These are phyloP conservation scores for Circinella umbellata DNA, from an alignment of 371 early-diverging fungal species.

Conservation along the genomic window DNA sequence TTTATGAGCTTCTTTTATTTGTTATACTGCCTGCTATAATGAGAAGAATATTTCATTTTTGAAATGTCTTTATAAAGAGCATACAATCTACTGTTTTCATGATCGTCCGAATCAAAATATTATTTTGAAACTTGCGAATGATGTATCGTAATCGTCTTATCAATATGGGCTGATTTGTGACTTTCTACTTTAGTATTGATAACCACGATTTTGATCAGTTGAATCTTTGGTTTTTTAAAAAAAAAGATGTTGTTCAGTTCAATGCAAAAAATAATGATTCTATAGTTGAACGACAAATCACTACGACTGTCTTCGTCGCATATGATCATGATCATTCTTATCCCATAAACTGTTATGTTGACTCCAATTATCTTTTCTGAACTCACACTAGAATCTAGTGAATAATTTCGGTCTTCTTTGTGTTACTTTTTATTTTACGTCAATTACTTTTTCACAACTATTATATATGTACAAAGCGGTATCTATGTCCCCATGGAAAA, in stretches of 20 bases:
- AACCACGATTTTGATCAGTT: constrained; percentile 67
- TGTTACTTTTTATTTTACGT: too few relatives aligned
- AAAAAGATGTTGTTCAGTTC: constrained; percentile 35
- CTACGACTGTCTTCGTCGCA: constrained; percentile 76
- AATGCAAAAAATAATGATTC: constrained; percentile 47
- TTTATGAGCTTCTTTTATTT: background rate
- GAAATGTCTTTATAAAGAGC: background rate
- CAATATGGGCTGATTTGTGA: constrained; percentile 68
- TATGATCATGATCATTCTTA: constrained; percentile 75
- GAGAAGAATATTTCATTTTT: background rate
- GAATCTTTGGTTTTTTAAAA: constrained; percentile 43
- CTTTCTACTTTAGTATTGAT: constrained; percentile 72
- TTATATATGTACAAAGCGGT: constrained; percentile 56
- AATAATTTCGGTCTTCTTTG: too few relatives aligned
- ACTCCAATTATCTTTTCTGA: constrained; percentile 70
- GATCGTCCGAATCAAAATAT: constrained; percentile 32
- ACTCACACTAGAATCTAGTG: background rate
- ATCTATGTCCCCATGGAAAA: constrained; percentile 25
- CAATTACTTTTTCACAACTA: constrained; percentile 61
- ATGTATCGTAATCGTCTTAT: constrained; percentile 49
- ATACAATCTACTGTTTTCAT: constrained; percentile 50
- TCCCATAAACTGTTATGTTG: constrained; percentile 61
- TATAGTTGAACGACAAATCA: constrained; percentile 61
- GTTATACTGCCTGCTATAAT: background rate
- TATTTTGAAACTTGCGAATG: constrained; percentile 29